These are phyloP conservation scores for Panaeolus cyanescens DNA, from an alignment of 768 basidiomycete species.

Conservation along the genomic window DNA sequence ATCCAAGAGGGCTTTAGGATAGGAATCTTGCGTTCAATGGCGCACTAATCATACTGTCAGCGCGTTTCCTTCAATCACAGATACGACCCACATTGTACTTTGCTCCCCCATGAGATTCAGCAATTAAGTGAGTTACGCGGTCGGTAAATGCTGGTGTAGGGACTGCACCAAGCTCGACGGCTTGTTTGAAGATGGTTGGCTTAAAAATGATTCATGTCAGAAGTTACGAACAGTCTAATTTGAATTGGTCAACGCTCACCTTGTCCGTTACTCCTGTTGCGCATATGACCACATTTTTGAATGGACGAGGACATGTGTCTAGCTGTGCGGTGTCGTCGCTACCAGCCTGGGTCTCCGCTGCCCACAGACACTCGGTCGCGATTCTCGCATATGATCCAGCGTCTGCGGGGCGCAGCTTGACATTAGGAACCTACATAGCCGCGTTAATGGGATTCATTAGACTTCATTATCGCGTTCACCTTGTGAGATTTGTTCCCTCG, in stretches of 20 bases:
- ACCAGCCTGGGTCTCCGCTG: constrained; percentile 49
- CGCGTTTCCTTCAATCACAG: not conserved
- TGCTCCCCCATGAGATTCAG: constrained; percentile 74
- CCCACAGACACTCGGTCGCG: constrained; percentile 39
- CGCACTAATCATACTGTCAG: constrained; percentile 56
- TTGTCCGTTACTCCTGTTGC: constrained; percentile 82
- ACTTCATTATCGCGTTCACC: constrained; percentile 30
- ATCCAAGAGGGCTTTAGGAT: constrained; percentile 84
- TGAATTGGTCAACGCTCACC: constrained; percentile 39
- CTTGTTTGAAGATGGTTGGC: constrained; percentile 75
- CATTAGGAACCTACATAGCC: constrained; percentile 68
- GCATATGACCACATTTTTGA: constrained; percentile 65
- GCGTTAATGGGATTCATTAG: not conserved
- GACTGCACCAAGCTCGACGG: constrained; percentile 77
- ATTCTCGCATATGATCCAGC: constrained; percentile 31
- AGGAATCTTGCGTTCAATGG: constrained; percentile 77
- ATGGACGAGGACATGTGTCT: constrained; percentile 65
- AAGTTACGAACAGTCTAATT: not conserved
- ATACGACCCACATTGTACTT: constrained; percentile 69
- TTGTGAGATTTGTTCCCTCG: constrained; percentile 70
- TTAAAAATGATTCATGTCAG: constrained; percentile 26
- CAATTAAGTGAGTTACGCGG: constrained; percentile 85
- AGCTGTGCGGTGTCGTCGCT: constrained; percentile 46
- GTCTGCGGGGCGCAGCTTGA: constrained; percentile 73
- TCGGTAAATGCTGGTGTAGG: constrained; percentile 77